Percentiles rank a stretch among this genome's conserved stretches.
These are phyloP conservation scores for Juglanconis sp. DNA, from an alignment of 2,329 filamentous ascomycete genomes.

Conservation along the genomic window DNA sequence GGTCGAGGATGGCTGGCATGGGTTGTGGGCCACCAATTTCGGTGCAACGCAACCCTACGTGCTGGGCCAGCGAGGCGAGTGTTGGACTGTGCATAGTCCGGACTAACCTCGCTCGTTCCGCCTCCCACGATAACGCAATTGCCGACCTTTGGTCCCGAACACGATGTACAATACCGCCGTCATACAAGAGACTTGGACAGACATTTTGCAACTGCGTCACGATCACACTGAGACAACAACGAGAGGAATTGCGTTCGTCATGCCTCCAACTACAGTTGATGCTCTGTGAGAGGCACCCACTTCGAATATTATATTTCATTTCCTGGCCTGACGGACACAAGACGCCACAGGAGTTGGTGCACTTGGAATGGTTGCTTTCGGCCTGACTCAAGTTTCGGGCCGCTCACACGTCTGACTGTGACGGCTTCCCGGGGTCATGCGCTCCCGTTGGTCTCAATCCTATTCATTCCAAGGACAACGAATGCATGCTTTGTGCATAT, in stretches of 20 bases:
- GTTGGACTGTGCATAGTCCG: not conserved
- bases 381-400: not conserved
- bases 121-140: not conserved
- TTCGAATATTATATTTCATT: not conserved
- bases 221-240: not conserved
- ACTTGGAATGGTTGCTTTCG: not conserved
- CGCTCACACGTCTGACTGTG: not conserved
- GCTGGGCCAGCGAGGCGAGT: not conserved
- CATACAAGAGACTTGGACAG: not conserved
- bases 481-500: conserved; percentile 4
- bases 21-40: too few species aligned
- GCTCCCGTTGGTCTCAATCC: not conserved
- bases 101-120: not conserved
- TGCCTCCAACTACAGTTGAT: not conserved
- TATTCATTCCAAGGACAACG: not conserved
- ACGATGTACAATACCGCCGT: not conserved
- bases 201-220: not conserved
- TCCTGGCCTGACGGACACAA: not conserved
- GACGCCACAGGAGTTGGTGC: not conserved
- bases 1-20: too few species aligned
- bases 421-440: not conserved
- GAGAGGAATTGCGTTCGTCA: not conserved
- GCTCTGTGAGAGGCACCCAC: not conserved
- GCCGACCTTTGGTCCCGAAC: not conserved
- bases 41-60: not conserved